These are phyloP conservation scores for Talaromyces sp. DNA, from an alignment of 2,329 filamentous ascomycete species.

Conservation along the genomic window DNA sequence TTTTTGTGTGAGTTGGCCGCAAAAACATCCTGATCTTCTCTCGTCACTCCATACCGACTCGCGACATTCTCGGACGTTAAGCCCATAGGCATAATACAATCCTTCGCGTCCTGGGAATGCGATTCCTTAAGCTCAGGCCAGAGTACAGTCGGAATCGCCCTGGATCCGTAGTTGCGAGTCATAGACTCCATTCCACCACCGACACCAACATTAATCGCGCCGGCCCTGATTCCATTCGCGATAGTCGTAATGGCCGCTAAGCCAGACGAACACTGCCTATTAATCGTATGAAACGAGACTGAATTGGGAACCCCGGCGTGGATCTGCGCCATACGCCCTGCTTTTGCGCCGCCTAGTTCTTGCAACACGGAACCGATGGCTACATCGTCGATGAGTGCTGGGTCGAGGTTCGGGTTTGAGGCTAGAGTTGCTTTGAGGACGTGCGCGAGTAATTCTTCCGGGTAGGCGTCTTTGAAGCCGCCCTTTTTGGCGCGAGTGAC, in stretches of 20 bases:
- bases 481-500: constrained; percentile 82
- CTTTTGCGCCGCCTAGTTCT: constrained; percentile 86
- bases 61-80: constrained; percentile 88
- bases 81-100: constrained; percentile 95
- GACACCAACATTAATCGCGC: constrained; percentile 70
- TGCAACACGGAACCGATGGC: constrained; percentile 85
- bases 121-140: constrained; percentile 72
- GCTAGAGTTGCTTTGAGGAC: constrained; percentile 67
- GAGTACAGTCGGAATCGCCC: constrained; percentile 78
- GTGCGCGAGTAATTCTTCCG: constrained; percentile 75
- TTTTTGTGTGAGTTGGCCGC: constrained; percentile 72
- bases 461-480: constrained; percentile 80
- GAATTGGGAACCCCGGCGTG: constrained; percentile 73
- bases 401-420: constrained; percentile 70
- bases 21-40: constrained; percentile 79
- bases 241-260: constrained; percentile 74
- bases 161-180: constrained; percentile 82
- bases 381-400: constrained; percentile 71
- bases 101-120: constrained; percentile 65
- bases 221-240: constrained; percentile 71
- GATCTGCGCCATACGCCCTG: constrained; percentile 84
- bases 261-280: constrained; percentile 79
- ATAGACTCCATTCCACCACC: constrained; percentile 95
- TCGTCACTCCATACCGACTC: constrained; percentile 67
- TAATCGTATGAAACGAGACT: constrained; percentile 80